These are phyloP conservation scores for Zoysia matrella DNA, from an alignment of 202 grass and related monocot genomes.

Conservation along the genomic window DNA sequence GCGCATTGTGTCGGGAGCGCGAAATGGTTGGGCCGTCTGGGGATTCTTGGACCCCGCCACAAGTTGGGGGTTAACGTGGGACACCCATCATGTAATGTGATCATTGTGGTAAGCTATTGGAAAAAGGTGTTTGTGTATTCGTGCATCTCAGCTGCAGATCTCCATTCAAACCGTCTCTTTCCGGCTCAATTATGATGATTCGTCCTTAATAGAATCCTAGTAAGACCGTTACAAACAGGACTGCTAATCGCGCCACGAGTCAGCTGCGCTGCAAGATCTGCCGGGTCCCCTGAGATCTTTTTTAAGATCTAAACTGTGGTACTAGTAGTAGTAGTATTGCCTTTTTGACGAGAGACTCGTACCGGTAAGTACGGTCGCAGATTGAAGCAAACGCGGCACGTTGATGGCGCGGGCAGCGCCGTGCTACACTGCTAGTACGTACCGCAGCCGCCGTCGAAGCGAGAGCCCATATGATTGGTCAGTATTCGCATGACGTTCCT, in stretches of 20 bases:
- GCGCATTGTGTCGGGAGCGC: not conserved
- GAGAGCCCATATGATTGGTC: constrained; percentile 39
- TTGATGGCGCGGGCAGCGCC: not conserved
- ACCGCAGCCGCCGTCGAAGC: constrained; percentile 7
- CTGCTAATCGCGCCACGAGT: not conserved
- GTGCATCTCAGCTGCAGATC: not conserved
- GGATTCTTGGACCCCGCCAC: constrained; percentile 27
- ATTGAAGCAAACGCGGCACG: constrained; percentile 33
- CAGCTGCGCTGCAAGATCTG: not conserved
- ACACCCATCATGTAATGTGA: constrained; percentile 27
- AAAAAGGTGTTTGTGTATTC: not conserved
- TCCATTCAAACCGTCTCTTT: not conserved
- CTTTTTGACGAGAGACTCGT: not conserved
- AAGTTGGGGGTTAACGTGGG: constrained; percentile 42
- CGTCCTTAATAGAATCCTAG: not conserved
- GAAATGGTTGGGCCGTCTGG: constrained; percentile 31
- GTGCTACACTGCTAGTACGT: not conserved
- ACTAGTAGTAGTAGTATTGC: too few relatives aligned
- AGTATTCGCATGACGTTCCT: not conserved
- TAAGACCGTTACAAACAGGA: not conserved
- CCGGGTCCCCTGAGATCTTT: not conserved
- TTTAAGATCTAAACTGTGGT: not conserved
- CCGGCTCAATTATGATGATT: not conserved
- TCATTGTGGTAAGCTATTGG: not conserved
- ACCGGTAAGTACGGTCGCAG: not conserved